Evolutionary conservation across 2,329 filamentous ascomycete species (phyloP).

Genomic region (Chalaropsis thielavioides): DNA sequence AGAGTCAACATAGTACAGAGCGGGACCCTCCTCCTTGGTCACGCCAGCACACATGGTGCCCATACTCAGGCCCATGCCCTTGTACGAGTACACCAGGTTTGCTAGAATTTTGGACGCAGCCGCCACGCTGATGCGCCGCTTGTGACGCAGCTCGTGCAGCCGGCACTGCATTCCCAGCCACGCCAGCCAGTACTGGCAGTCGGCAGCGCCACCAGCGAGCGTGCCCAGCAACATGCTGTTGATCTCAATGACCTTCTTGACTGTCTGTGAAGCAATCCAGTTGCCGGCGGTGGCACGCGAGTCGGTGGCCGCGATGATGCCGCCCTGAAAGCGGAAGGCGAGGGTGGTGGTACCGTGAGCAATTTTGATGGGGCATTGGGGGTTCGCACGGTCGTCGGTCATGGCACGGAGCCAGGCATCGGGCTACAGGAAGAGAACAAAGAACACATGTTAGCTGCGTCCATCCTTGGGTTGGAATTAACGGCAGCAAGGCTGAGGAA

Average conservation of each 20-base stretch:
- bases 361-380: conserved; percentile 96
- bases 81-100: conserved; percentile 97
- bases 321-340: conserved; percentile 93
- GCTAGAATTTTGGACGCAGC: conserved; percentile 96
- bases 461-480: neutral
- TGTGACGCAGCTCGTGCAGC: conserved; percentile 96
- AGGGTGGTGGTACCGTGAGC: conserved; percentile 97
- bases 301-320: conserved; percentile 96
- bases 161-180: conserved; percentile 99
- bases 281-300: conserved; percentile 92
- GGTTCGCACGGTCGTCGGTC: conserved; percentile 95
- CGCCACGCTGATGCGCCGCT: conserved; percentile 93
- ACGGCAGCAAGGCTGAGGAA: neutral
- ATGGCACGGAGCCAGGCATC: conserved; percentile 90
- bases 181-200: conserved; percentile 99
- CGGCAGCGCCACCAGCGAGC: conserved; percentile 95
- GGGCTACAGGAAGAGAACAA: conserved; percentile 39
- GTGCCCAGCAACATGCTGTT: conserved; percentile 88
- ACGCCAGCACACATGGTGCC: conserved; percentile 99
- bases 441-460: conserved; percentile 9
- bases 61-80: conserved; percentile 97
- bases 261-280: conserved; percentile 99
- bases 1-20: conserved; percentile 96
- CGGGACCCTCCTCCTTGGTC: conserved; percentile 85
- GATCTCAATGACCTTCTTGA: conserved; percentile 99